phyloP scores from a whole-genome alignment of 73 alveolate genomes.

The Paramecium pentaurelia region DNA sequence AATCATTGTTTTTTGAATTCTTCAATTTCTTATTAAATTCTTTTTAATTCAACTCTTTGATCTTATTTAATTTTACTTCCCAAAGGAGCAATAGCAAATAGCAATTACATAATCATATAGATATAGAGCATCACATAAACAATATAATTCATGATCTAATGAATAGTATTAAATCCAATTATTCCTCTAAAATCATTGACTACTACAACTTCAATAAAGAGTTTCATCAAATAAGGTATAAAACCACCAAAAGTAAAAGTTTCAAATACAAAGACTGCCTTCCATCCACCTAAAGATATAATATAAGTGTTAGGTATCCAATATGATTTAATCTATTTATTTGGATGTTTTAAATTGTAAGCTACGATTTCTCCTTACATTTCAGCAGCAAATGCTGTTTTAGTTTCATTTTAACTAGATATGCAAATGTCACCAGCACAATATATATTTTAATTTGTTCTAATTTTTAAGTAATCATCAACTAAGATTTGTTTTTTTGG shows the following conservation, averaged over 20 bases:
- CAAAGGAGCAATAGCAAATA: background rate
- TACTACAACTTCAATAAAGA: background rate
- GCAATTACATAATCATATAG: background rate
- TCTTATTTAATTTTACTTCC: background rate
- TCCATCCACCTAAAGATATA: conserved; percentile 34
- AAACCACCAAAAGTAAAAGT: background rate
- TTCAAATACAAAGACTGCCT: conserved; percentile 16
- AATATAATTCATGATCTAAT: conserved; percentile 1
- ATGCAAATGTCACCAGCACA: conserved; percentile 10
- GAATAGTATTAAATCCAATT: background rate
- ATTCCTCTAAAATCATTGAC: conserved; percentile 25
- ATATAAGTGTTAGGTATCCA: conserved; percentile 15
- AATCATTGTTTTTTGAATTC: background rate
- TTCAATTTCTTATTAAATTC: background rate
- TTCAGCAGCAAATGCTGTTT: conserved; percentile 7
- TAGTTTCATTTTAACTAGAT: background rate
- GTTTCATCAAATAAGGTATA: background rate
- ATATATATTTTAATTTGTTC: background rate
- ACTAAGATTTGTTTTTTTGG: background rate
- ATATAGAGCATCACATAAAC: background rate
- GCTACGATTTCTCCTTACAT: conserved; percentile 11
- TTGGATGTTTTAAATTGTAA: background rate
- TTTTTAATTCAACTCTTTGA: background rate
- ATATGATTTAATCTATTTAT: background rate
- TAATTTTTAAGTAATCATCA: background rate